Conservation (phyloP, 257 asterid species). For the Solanum lycopersicoides region DNA sequence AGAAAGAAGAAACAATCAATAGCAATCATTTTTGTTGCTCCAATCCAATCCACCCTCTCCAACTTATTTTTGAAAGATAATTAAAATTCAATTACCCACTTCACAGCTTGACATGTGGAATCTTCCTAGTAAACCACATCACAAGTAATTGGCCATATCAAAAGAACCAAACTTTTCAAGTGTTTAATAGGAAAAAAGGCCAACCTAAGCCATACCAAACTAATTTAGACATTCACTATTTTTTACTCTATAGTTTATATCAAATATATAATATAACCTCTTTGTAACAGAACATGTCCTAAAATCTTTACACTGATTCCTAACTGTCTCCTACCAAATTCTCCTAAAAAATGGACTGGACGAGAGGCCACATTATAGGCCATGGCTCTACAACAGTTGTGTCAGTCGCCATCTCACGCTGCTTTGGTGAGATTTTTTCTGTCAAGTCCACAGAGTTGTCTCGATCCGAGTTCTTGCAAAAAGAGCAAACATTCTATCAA, state of each 20-base stretch:
- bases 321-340: background rate
- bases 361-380: constrained; percentile 55
- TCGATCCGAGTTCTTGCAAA: constrained; percentile 22
- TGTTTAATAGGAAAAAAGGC: background rate
- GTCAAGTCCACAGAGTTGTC: constrained; percentile 52
- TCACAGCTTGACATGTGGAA: constrained; percentile 21
- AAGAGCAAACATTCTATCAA: constrained; percentile 44
- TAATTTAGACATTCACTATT: background rate
- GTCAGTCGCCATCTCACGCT: constrained; percentile 24
- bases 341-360: constrained; percentile 36
- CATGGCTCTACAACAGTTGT: constrained; percentile 62
- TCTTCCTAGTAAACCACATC: constrained; percentile 23
- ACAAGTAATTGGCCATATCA: constrained; percentile 38
- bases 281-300: constrained; percentile 3
- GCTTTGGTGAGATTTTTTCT: constrained; percentile 33
- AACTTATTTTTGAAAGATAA: too few species aligned
- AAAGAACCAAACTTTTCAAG: constrained; percentile 29
- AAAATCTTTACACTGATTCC: background rate
- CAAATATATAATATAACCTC: background rate
- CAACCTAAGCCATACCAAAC: background rate
- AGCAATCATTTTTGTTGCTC: background rate
- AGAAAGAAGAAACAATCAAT: constrained; percentile 21
- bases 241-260: background rate
- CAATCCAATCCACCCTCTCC: constrained; percentile 19
- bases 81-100: background rate